Percentiles rank a stretch among this genome's conserved stretches.
Evolutionary conservation across 179 eudicot genomes (phyloP).

Genomic region (Sideroxylon spinosum): DNA sequence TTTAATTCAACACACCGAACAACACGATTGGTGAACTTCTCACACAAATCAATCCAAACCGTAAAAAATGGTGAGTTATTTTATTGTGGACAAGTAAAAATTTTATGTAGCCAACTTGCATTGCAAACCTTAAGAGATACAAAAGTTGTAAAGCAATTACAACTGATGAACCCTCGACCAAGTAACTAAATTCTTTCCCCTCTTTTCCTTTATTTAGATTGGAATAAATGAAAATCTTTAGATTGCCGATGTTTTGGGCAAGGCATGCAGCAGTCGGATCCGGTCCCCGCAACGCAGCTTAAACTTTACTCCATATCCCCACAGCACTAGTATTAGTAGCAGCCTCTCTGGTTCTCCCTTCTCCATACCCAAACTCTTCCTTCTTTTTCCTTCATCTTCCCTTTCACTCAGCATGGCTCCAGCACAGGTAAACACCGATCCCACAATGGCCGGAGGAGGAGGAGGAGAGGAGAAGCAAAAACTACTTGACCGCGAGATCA

Average conservation of each 20-base stretch:
- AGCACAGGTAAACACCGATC: not conserved
- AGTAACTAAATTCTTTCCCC: conserved; percentile 27
- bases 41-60: no score
- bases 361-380: not conserved
- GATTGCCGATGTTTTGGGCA: conserved; percentile 20
- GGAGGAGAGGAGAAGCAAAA: conserved; percentile 17
- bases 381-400: not conserved
- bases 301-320: conserved; percentile 13
- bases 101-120: no score
- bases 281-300: not conserved
- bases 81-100: no score
- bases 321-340: not conserved
- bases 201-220: conserved; percentile 12
- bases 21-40: no score
- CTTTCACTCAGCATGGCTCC: not conserved
- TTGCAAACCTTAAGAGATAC: no score
- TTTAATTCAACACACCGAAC: no score
- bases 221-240: conserved; percentile 30
- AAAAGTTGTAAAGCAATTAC: no score
- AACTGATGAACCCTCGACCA: conserved; percentile 29
- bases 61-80: no score
- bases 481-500: conserved; percentile 46
- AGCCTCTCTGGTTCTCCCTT: not conserved
- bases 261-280: conserved; percentile 26
- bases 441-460: conserved; percentile 27